Conservation (phyloP, 2,329 filamentous ascomycete genomes). For the Emericellopsis atlantica region DNA sequence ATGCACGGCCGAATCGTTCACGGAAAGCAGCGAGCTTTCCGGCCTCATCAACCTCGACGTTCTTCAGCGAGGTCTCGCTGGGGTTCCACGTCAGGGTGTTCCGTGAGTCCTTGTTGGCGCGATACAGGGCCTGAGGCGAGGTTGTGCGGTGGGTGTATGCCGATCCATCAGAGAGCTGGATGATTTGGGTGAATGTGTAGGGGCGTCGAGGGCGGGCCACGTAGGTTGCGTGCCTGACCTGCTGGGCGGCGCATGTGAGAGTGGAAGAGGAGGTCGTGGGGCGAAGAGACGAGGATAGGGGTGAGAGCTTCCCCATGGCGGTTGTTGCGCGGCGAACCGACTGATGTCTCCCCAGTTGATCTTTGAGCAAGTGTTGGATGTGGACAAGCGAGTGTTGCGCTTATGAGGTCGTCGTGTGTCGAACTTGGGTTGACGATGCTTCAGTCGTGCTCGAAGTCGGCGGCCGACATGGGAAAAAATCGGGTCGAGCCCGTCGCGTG, state of each 20-base stretch:
- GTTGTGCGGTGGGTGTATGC: constrained; percentile 73
- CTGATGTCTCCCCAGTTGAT: neutral
- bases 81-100: constrained; percentile 93
- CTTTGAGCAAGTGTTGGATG: neutral
- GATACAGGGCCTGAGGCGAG: constrained; percentile 49
- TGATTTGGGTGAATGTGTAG: constrained; percentile 93
- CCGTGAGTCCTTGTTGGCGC: constrained; percentile 64
- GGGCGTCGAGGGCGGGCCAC: constrained; percentile 80
- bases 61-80: constrained; percentile 63
- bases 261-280: constrained; percentile 11
- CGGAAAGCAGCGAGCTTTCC: constrained; percentile 81
- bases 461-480: constrained; percentile 1
- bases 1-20: constrained; percentile 69
- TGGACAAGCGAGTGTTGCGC: neutral
- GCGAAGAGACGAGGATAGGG: constrained; percentile 1
- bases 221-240: constrained; percentile 73
- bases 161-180: constrained; percentile 83
- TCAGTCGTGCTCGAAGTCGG: neutral
- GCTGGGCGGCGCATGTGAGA: constrained; percentile 20
- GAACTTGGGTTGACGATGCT: no score
- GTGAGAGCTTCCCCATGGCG: constrained; percentile 10
- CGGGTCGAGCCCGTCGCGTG: neutral
- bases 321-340: neutral
- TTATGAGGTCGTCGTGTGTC: no score
- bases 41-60: constrained; percentile 90